phyloP scores from a whole-genome alignment of 2,329 filamentous ascomycete species.

The Ceratocystis harringtonii region DNA sequence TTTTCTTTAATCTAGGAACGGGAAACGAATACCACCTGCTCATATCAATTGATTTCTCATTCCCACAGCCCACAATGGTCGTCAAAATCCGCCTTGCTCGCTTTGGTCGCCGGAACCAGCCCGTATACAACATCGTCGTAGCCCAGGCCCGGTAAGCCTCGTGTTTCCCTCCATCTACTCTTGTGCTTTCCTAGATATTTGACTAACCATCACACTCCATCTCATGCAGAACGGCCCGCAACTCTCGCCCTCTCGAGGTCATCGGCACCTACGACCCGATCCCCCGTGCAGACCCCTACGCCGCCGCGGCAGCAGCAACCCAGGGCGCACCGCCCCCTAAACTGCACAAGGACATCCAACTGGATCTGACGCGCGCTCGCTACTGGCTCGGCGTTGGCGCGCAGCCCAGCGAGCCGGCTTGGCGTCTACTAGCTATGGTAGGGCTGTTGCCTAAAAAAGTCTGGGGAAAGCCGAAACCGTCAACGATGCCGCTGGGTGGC shows the following conservation, averaged over 20 bases:
- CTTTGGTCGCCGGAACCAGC: slow-evolving; percentile 75
- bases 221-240: slow-evolving; percentile 58
- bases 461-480: slow-evolving; percentile 15
- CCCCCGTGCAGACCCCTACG: slow-evolving; percentile 47
- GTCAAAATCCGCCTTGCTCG: slow-evolving; percentile 86
- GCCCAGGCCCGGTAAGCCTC: slow-evolving; percentile 65
- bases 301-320: slow-evolving; percentile 38
- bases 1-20: background rate
- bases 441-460: slow-evolving; percentile 19
- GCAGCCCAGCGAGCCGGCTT: slow-evolving; percentile 80
- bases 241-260: slow-evolving; percentile 83
- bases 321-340: slow-evolving; percentile 54
- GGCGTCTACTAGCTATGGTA: slow-evolving; percentile 75
- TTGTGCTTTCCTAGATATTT: background rate
- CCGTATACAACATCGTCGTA: slow-evolving; percentile 96
- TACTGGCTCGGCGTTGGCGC: slow-evolving; percentile 98
- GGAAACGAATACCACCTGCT: too few species aligned
- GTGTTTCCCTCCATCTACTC: background rate
- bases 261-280: slow-evolving; percentile 63
- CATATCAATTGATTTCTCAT: background rate
- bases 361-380: slow-evolving; percentile 65
- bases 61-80: slow-evolving; percentile 48
- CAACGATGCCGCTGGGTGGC: slow-evolving; percentile 5
- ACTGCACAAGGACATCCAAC: slow-evolving; percentile 79
- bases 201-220: slow-evolving; percentile 4